Evolutionary conservation across 208 protist species (phyloP), one percentile per base, ranked within the genome.

Genomic region (Wallacemonas collosoma): DNA sequence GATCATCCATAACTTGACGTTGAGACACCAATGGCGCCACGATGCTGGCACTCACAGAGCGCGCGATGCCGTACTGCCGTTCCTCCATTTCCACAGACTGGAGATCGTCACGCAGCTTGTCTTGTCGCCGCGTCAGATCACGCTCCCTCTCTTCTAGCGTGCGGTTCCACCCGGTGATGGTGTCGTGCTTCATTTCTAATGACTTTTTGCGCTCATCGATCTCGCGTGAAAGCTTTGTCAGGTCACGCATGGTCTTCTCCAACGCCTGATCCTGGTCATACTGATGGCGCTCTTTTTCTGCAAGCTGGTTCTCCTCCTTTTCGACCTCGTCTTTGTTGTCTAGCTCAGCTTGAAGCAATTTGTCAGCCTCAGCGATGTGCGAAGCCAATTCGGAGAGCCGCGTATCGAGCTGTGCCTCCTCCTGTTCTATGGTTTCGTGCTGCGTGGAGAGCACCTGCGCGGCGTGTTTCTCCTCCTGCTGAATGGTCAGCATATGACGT

Each of bases 1-100:
- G 71, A 57, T 96, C 89, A 68, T 96, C 92, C 92, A 96, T 94
- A 7, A 96, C 80, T 6, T 83, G 86, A 1, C 89, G 81, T 68
- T 91, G 89, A 4, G 92, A 96, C 17, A 96, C 83, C 36, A 80
- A 71, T 1, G 87, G 85, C 0, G 73, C 74, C 26, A 90, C 76
- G 12, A 68, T 71, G 26, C 65, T 72, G 14, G 66, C 57, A 12
- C 73, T 68, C 41, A 68, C 44, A 45, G 57, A 58, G 38, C 78
- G 69, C 47, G 73, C 62, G 48, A 95, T 89, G 44, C 91, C 91
- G n/a, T 88, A 76, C 4, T 64, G 51, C 8, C 40, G 68, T 67
- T 96, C 91, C 35, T 94, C 84, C 4, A 58, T 62, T 67, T 94
- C 89, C 44, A 96, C 61, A 9, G 51, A 47, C 39, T 76, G 71